Evolutionary conservation across 2,329 filamentous ascomycete genomes (phyloP).

Genomic region (Celoporthe dispersa): DNA sequence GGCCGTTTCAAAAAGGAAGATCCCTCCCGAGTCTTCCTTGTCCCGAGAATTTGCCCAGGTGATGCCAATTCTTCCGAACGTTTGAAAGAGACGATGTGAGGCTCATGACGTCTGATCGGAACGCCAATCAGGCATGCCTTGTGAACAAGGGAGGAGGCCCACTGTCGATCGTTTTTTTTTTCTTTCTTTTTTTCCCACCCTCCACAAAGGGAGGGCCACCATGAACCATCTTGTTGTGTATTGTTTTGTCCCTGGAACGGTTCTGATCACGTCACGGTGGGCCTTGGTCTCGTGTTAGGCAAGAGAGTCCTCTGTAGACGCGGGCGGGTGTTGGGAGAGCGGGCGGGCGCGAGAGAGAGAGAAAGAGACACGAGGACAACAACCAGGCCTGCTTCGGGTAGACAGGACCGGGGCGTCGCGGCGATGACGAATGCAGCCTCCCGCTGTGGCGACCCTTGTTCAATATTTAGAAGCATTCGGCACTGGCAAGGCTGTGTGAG

Average conservation of each 20-base stretch:
- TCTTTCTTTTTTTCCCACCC: background rate
- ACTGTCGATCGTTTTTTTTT: too few relatives aligned
- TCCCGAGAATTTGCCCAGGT: conserved; percentile 8
- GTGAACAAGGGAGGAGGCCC: background rate
- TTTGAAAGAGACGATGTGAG: conserved; percentile 9
- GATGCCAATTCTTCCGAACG: background rate
- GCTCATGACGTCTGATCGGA: conserved; percentile 6
- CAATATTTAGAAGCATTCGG: background rate
- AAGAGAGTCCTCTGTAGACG: background rate
- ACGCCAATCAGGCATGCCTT: background rate
- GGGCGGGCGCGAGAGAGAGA: background rate
- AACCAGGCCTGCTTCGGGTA: background rate
- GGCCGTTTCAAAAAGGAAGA: conserved; percentile 22
- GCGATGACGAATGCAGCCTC: conserved; percentile 21
- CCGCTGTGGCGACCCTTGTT: conserved; percentile 2
- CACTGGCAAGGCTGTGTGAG: background rate
- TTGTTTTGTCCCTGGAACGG: conserved; percentile 2
- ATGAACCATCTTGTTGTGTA: background rate
- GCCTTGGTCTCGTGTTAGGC: conserved; percentile 9
- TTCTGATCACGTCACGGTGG: conserved; percentile 24
- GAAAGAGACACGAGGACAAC: background rate
- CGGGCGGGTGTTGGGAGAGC: background rate
- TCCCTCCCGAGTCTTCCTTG: conserved; percentile 16
- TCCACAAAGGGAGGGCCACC: background rate
- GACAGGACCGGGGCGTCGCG: conserved; percentile 1